Percentiles rank a stretch among this genome's conserved stretches.
Evolutionary conservation across 768 basidiomycete species (phyloP).

Genomic region (Pleurotus pulmonarius): DNA sequence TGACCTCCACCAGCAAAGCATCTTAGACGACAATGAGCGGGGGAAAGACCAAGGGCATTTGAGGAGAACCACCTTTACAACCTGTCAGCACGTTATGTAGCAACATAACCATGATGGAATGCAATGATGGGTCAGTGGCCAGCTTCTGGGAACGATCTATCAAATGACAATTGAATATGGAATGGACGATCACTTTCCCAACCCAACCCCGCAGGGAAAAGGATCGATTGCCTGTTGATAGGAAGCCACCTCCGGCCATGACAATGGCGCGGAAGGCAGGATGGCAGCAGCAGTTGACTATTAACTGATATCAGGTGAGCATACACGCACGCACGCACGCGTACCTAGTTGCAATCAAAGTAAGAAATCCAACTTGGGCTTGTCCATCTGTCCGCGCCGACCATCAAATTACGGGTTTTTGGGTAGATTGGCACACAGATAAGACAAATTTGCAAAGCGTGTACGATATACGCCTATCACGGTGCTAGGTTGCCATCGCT

Average conservation of each 20-base stretch:
- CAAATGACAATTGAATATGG: background rate
- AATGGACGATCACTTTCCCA: background rate
- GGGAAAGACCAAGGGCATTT: background rate
- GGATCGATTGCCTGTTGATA: background rate
- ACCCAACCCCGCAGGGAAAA: background rate
- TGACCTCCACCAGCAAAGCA: slow-evolving; percentile 2
- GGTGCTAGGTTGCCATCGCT: background rate
- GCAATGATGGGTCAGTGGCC: background rate
- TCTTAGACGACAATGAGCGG: background rate
- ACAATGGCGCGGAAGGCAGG: no score
- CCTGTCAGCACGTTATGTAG: no score
- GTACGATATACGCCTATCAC: background rate
- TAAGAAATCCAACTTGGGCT: background rate
- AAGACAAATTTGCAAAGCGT: background rate
- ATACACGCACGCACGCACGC: no score
- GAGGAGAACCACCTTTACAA: no score
- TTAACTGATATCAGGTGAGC: no score
- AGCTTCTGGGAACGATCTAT: background rate
- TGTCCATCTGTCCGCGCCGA: background rate
- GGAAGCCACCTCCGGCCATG: no score
- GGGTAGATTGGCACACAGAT: background rate
- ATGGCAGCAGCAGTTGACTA: no score
- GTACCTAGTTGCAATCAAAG: no score
- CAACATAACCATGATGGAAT: background rate
- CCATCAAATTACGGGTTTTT: background rate